phyloP scores from a whole-genome alignment of 2,329 filamentous ascomycete genomes.

The Ploettnerulaceae sp. region DNA sequence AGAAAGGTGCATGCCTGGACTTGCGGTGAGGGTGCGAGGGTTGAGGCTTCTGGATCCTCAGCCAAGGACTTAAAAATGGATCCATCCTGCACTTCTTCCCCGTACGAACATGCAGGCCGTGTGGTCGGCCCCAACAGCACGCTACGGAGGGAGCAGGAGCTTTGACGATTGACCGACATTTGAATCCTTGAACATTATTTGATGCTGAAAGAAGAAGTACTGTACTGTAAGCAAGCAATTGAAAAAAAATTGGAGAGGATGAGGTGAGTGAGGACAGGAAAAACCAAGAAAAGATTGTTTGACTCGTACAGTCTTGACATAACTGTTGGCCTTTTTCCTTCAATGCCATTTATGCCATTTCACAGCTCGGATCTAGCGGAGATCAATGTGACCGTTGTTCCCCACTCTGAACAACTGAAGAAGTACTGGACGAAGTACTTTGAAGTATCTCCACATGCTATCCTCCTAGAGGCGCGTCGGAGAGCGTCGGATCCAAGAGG shows the following conservation, averaged over 20 bases:
- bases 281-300: no score
- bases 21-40: no score
- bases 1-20: neutral
- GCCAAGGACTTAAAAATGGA: constrained; percentile 1
- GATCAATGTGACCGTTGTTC: no score
- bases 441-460: neutral
- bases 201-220: neutral
- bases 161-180: constrained; percentile 15
- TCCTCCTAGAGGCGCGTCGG: neutral
- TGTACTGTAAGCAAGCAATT: neutral
- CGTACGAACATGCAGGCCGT: no score
- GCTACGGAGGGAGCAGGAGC: constrained; percentile 4
- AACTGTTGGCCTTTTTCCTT: no score
- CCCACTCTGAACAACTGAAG: no score
- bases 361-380: no score
- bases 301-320: no score
- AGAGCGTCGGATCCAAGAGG: neutral
- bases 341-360: no score
- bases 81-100: neutral
- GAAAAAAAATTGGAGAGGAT: no score
- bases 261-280: no score
- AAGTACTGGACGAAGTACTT: no score
- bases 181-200: constrained; percentile 2
- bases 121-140: constrained; percentile 5
- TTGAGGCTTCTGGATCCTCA: constrained; percentile 5